Conservation (phyloP, 1,139 yeast species). For the Yamadazyma membranifaciens region DNA sequence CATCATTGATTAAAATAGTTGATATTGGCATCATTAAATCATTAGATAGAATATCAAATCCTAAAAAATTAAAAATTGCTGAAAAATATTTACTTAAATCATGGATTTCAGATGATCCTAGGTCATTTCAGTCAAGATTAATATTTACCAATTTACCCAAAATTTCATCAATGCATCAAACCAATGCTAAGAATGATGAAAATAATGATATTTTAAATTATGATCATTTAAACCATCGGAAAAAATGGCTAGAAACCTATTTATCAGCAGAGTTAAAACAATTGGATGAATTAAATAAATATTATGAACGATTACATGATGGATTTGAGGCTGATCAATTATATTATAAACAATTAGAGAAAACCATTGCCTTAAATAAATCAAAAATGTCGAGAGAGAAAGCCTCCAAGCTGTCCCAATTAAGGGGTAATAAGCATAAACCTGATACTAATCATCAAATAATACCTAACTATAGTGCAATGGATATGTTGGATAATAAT, state of each 20-base stretch:
- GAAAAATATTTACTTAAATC: constrained; percentile 26
- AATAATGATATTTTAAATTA: constrained; percentile 23
- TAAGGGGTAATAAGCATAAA: background rate
- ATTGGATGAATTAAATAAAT: constrained; percentile 30
- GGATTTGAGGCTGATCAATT: constrained; percentile 31
- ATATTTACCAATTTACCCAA: constrained; percentile 36
- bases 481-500: background rate
- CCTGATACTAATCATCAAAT: background rate
- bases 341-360: constrained; percentile 30
- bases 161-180: constrained; percentile 18
- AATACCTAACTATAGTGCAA: background rate
- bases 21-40: constrained; percentile 30
- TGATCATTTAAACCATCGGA: constrained; percentile 31
- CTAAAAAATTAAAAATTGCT: constrained; percentile 24
- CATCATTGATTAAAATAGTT: constrained; percentile 29
- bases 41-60: constrained; percentile 23
- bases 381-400: constrained; percentile 12
- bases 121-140: constrained; percentile 34
- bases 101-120: constrained; percentile 26
- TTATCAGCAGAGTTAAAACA: constrained; percentile 44
- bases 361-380: constrained; percentile 16
- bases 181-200: constrained; percentile 17
- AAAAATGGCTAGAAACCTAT: constrained; percentile 35
- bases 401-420: background rate
- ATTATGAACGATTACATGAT: constrained; percentile 23